Evolutionary conservation across 2,329 filamentous ascomycete genomes (phyloP), one percentile per base, ranked within the genome.

Genomic region (Beauveria asiatica): DNA sequence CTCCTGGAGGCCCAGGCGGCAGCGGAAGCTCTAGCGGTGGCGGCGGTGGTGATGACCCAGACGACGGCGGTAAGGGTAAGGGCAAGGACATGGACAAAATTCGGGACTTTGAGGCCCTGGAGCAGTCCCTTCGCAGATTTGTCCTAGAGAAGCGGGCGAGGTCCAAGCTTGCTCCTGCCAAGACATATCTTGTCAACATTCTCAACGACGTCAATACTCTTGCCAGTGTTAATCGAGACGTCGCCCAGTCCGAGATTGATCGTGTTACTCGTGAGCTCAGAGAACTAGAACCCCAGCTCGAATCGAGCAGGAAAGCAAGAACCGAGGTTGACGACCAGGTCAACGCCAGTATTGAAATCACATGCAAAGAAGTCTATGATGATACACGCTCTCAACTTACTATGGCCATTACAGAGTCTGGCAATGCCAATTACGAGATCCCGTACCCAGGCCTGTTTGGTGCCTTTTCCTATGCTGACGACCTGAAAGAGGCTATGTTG

Each of bases 81-180:
- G 90, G 88, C 60, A 96, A 96, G 70, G 89, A 91, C 59, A 88
- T 88, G 69, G 90, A 96, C 69, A 95, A 95, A 74, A 80, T 92
- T 11, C 84, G 87, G 62, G 92, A 97, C 68, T 99, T 99, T 70
- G 88, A 93, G 69, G 87, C 88, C 57, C 80, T 99, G 5, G 94
- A 99, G 73, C 85, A 90, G 65, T 94, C 94, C 3, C 75, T 99
- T 42, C 84, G 94, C 62, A 86, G 92, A 49, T 99, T 99, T 67
- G 94, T 99, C 8, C 80, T 99, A 27, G 94, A 99, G 71, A 97
- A 97, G 79, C 85, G 94, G 60, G 92, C 94, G 52, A 85, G 92
- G 33, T 97, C 94, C 9, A 99, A 99, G 76, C 82, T 99, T 62
- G 93, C 94, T 1, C 94, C 94, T 5, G 94, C 94, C 7, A 92